These are phyloP conservation scores for Corylus americana DNA, from an alignment of 306 rosid genomes.

Conservation along the genomic window DNA sequence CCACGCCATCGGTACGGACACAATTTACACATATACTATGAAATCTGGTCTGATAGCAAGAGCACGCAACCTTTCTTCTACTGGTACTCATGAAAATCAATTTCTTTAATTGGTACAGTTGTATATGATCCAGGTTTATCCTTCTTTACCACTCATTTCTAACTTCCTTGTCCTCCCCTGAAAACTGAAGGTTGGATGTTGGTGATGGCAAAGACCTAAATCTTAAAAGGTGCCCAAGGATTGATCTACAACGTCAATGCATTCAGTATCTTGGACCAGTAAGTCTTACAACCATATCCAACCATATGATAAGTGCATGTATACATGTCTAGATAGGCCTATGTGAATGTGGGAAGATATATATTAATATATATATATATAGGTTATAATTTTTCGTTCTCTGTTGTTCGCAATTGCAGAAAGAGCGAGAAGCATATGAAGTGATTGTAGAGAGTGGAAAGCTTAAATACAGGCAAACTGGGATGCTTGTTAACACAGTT, in stretches of 20 bases:
- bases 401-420: slow-evolving; percentile 30
- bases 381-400: not conserved
- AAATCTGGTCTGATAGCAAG: slow-evolving; percentile 39
- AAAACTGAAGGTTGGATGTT: slow-evolving; percentile 50
- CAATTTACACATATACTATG: slow-evolving; percentile 50
- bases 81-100: slow-evolving; percentile 32
- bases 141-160: not conserved
- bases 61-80: slow-evolving; percentile 57
- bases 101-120: not conserved
- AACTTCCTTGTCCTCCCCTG: not conserved
- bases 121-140: not conserved
- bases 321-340: not conserved
- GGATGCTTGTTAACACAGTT: slow-evolving; percentile 31
- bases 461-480: slow-evolving; percentile 35
- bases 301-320: not conserved
- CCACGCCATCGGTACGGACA: slow-evolving; percentile 58
- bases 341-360: not conserved
- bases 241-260: slow-evolving; percentile 39
- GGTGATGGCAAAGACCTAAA: slow-evolving; percentile 50
- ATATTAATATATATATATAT: not conserved
- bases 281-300: slow-evolving; percentile 18
- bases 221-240: slow-evolving; percentile 40
- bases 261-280: slow-evolving; percentile 54
- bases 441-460: slow-evolving; percentile 39
- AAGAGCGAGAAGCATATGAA: slow-evolving; percentile 45